Conservation (phyloP, 805 yeast genomes). For the Pichia rugopelliculosa region DNA sequence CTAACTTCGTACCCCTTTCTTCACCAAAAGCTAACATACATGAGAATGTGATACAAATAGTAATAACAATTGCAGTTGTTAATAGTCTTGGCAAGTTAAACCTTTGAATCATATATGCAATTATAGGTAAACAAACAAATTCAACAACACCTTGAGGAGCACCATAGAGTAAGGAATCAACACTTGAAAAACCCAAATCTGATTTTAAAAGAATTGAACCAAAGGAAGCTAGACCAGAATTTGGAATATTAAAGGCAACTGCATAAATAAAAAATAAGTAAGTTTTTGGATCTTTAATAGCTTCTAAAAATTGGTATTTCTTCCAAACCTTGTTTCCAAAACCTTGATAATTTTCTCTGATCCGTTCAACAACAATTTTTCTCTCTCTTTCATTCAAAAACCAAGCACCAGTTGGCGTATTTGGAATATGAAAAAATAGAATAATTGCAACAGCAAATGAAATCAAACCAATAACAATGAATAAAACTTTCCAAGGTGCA, state of each 20-base stretch:
- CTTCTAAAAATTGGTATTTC: slow-evolving; percentile 27
- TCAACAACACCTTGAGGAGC: slow-evolving; percentile 34
- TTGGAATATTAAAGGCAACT: slow-evolving; percentile 42
- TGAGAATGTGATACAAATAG: slow-evolving; percentile 21
- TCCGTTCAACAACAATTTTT: slow-evolving; percentile 44
- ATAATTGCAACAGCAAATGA: slow-evolving; percentile 42
- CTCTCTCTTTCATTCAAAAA: slow-evolving; percentile 42
- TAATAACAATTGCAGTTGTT: no score
- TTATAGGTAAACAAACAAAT: slow-evolving; percentile 19
- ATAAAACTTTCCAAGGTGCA: slow-evolving; percentile 53
- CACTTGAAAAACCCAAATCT: slow-evolving; percentile 24
- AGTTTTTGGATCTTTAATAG: slow-evolving; percentile 45
- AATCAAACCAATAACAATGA: slow-evolving; percentile 49
- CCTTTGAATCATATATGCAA: no score
- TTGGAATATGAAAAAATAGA: slow-evolving; percentile 38
- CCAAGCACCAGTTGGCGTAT: slow-evolving; percentile 48
- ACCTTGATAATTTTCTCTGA: slow-evolving; percentile 53
- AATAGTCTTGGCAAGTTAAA: no score
- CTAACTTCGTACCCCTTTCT: no score
- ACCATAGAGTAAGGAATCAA: slow-evolving; percentile 25
- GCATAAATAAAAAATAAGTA: slow-evolving; percentile 42
- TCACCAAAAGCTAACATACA: slow-evolving; percentile 9
- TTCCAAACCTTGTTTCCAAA: slow-evolving; percentile 43
- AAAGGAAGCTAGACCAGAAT: slow-evolving; percentile 50
- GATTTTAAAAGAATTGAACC: slow-evolving; percentile 34